Evolutionary conservation across 345 rosid genomes (phyloP).

Genomic region (Leavenworthia alabamica): DNA sequence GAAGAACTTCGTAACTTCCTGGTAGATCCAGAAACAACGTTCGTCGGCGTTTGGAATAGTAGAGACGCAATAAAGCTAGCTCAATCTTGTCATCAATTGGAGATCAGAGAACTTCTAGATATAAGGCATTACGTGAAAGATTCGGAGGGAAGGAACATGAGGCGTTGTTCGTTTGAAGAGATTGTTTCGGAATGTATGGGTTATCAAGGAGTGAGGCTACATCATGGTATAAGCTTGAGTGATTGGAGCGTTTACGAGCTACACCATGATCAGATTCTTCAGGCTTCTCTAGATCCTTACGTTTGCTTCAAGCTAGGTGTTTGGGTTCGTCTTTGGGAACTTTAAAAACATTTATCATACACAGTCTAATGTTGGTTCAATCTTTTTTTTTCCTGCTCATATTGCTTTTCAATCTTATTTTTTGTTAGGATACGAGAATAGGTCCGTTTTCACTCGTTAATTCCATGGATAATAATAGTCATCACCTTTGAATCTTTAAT

Average conservation of each 20-base stretch:
- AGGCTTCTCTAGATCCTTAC: constrained; percentile 26
- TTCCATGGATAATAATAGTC: background rate
- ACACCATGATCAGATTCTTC: constrained; percentile 15
- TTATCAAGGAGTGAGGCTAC: constrained; percentile 22
- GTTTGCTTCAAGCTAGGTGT: constrained; percentile 26
- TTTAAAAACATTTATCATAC: constrained; percentile 1
- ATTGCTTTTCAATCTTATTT: too few species aligned
- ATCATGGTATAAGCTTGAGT: constrained; percentile 25
- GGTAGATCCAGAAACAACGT: background rate
- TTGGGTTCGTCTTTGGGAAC: background rate
- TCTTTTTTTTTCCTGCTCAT: background rate
- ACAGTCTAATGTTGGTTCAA: too few species aligned
- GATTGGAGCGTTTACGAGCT: constrained; percentile 24
- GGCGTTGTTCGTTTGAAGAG: constrained; percentile 15
- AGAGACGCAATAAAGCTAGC: constrained; percentile 25
- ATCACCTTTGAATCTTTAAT: background rate
- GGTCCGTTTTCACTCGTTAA: background rate
- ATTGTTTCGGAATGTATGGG: constrained; percentile 33
- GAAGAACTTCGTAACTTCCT: background rate
- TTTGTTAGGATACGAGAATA: background rate
- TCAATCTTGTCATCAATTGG: background rate
- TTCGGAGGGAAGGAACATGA: background rate
- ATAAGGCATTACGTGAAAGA: constrained; percentile 14
- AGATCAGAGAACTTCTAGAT: constrained; percentile 24
- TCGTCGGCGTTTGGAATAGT: constrained; percentile 5